Base-by-base conservation (phyloP, 768 basidiomycete species). In the Floccularia luteovirens region DNA sequence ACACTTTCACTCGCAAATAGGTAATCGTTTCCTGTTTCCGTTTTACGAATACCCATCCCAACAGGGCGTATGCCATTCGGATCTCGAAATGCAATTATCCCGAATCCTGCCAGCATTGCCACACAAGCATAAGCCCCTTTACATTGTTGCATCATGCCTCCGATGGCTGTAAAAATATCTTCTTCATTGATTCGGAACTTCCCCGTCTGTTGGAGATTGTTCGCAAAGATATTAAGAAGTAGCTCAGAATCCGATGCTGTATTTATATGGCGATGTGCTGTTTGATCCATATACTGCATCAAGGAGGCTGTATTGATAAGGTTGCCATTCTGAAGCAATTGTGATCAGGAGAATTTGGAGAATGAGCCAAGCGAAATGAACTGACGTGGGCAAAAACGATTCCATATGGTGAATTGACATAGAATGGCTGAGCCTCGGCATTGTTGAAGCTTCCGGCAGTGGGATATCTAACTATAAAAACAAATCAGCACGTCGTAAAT, bases 111-210 rank as follows among this genome's bases (percentile, higher is more conserved):
- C 28, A 99, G 75, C 96, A 99, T 98, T n/a, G 88, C 90, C 8
- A 92, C 85, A 55, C 93, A 97, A 1, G 93, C 94, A 60, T 98
- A 99, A 2, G 91, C 94, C 35, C 96, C 96, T 52, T 75, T 83
- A 58, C 82, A 83, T 47, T 90, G 82, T 42, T 73, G 64, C 83
- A 92, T 97, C 59, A 97, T 74, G 5, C 86, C 85, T 10, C 85
- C 75, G 39, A 97, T 80, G 23, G 96, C 94, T 12, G 80, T 88
- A 63, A 99, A 98, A 49, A 99, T 96, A 62, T 99, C 96, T 50
- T 99, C 96, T 56, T 97, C 94, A 56, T 98, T 98, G 67, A 98
- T 99, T 45, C 92, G 89, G 64, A 97, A 93, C 62, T 99, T 99
- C 41, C 94, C 96, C 7, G 94, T 98, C 59, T 97, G 82, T 55